Conservation (phyloP, 495 filamentous ascomycete species). For the Xylaria flabelliformis region DNA sequence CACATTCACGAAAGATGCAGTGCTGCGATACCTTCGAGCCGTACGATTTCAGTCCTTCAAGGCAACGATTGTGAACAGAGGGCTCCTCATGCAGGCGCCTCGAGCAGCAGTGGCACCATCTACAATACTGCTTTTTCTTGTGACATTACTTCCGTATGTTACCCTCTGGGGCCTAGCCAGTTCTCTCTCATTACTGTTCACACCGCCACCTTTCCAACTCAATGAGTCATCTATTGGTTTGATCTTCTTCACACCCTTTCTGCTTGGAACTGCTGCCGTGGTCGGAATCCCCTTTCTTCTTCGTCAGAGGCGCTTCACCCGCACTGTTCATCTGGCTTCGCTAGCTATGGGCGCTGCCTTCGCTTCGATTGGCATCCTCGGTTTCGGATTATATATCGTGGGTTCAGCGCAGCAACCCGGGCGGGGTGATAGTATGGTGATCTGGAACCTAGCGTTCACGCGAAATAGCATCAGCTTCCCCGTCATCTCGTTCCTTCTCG, state of each 20-base stretch:
- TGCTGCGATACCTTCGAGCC: conserved; percentile 44
- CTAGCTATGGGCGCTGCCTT: conserved; percentile 45
- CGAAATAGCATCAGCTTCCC: conserved; percentile 44
- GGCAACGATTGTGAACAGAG: conserved; percentile 32
- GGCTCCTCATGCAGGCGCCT: conserved; percentile 46
- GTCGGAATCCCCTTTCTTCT: conserved; percentile 35
- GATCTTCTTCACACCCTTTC: conserved; percentile 50
- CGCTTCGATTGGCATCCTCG: conserved; percentile 47
- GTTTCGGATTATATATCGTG: conserved; percentile 50
- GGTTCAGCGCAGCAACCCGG: conserved; percentile 42
- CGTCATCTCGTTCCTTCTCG: conserved; percentile 47
- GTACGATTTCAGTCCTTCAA: conserved; percentile 49
- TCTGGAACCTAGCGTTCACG: conserved; percentile 37
- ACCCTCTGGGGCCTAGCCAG: conserved; percentile 50
- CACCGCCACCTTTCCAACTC: conserved; percentile 48
- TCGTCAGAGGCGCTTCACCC: conserved; percentile 35
- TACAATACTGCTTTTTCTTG: conserved; percentile 48
- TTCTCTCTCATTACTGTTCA: conserved; percentile 55
- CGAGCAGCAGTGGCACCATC: conserved; percentile 54
- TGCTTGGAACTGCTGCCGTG: conserved; percentile 43
- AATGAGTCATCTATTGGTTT: conserved; percentile 46
- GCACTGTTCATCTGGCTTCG: conserved; percentile 37
- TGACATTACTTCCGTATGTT: conserved; percentile 49
- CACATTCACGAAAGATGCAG: conserved; percentile 38
- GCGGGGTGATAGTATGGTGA: conserved; percentile 22